These are phyloP conservation scores for Blastobotrys parvus DNA, from an alignment of 805 yeast genomes.

Conservation along the genomic window DNA sequence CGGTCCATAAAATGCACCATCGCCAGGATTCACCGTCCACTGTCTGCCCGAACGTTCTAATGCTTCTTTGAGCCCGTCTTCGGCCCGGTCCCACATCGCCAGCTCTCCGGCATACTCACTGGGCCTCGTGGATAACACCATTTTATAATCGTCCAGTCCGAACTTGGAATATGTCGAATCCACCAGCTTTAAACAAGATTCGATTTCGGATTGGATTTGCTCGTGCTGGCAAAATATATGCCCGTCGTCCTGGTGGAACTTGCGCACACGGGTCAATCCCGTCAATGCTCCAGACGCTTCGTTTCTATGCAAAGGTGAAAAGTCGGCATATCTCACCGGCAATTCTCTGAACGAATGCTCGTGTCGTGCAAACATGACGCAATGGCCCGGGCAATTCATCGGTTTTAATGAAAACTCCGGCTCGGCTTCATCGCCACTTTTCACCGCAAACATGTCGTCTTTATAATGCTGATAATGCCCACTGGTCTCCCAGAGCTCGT, in stretches of 20 bases:
- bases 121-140: slow-evolving; percentile 82
- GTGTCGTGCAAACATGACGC: slow-evolving; percentile 66
- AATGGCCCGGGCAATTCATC: slow-evolving; percentile 66
- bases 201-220: slow-evolving; percentile 71
- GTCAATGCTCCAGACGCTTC: slow-evolving; percentile 91
- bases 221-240: slow-evolving; percentile 82
- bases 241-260: slow-evolving; percentile 98
- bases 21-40: slow-evolving; percentile 81
- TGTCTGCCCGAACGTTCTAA: slow-evolving; percentile 43
- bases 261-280: slow-evolving; percentile 85
- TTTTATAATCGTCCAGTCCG: slow-evolving; percentile 48
- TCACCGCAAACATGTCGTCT: slow-evolving; percentile 89
- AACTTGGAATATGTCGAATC: slow-evolving; percentile 66
- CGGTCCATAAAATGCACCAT: slow-evolving; percentile 72
- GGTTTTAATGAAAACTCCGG: slow-evolving; percentile 77
- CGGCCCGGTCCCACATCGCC: slow-evolving; percentile 79
- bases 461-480: slow-evolving; percentile 96
- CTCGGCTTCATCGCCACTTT: slow-evolving; percentile 39
- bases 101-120: slow-evolving; percentile 67
- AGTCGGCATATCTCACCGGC: slow-evolving; percentile 80
- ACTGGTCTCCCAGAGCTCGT: slow-evolving; percentile 76
- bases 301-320: slow-evolving; percentile 86
- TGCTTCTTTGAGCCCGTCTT: slow-evolving; percentile 50
- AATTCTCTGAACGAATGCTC: slow-evolving; percentile 79
- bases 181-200: slow-evolving; percentile 61